phyloP scores from a whole-genome alignment of 2,329 filamentous ascomycete genomes.

The Aspergillus sp. region DNA sequence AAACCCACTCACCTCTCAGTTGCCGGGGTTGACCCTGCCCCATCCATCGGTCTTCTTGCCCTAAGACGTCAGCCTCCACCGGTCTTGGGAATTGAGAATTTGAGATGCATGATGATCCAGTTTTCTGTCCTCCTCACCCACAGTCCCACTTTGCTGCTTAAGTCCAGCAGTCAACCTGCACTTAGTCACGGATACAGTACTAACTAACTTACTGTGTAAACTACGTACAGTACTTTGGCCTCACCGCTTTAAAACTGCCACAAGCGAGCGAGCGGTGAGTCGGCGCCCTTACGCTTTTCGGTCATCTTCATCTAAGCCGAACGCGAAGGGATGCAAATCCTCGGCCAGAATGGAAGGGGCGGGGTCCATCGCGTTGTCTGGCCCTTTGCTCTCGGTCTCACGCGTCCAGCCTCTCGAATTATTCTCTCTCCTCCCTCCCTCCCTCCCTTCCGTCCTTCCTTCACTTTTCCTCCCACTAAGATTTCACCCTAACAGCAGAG shows the following conservation, averaged over 20 bases:
- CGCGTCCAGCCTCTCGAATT: conserved; percentile 19
- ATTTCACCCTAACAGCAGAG: background rate
- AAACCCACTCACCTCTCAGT: background rate
- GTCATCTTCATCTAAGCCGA: background rate
- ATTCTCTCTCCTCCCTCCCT: background rate
- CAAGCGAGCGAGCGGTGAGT: conserved; percentile 14
- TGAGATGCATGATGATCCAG: conserved; percentile 13
- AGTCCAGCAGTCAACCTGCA: background rate
- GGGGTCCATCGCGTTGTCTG: background rate
- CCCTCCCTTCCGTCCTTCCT: background rate
- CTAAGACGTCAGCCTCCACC: conserved; percentile 2
- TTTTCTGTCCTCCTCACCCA: background rate
- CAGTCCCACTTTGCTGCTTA: background rate
- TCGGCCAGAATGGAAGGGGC: background rate
- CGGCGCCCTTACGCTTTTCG: conserved; percentile 12
- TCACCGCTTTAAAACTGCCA: conserved; percentile 17
- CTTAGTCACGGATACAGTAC: background rate
- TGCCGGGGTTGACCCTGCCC: background rate
- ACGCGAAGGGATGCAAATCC: no score
- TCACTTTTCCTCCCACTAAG: background rate
- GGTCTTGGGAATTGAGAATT: background rate
- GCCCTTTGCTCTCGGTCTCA: conserved; percentile 3
- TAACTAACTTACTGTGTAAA: no score
- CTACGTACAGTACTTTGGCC: conserved; percentile 3
- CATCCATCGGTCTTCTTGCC: background rate